Evolutionary conservation across 1,139 yeast genomes (phyloP), one percentile per base, ranked within the genome.

Genomic region (Entelexis sorbosivorans): DNA sequence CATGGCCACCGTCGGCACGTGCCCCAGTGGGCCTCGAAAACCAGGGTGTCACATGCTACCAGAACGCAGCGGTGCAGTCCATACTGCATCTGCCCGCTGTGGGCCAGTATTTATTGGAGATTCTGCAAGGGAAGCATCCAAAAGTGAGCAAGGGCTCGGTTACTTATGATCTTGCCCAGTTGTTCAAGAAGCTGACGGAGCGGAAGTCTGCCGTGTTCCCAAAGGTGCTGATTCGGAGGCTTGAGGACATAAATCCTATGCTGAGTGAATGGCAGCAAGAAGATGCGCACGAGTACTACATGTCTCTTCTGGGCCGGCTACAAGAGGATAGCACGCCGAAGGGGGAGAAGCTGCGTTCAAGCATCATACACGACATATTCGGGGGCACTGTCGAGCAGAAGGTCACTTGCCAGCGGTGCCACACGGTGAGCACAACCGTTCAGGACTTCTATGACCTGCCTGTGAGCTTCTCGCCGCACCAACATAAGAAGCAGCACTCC

Each of bases 221-320:
- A 5, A 79, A 80, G 60, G 78, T 76, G 60, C 73, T 89, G 60
- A 81, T 88, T 51, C 73, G 74, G 50, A 73, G 91, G 56, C 70
- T 89, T 52, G 85, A 78, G 49, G 95, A 87, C 60, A 87, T 89
- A 61, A 89, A 89, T 66, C 87, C 95, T 64, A 83, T 86, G 93
- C 87, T 89, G 95, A 81, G 89, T 38, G 91, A 82, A 64, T 88
- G 95, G 95, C 89, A 87, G 66, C 98, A 91, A 66, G 97, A 91
- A 67, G 99, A 91, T 66, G 84, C 96, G 0, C 99, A 91, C 66
- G 99, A 91, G 67, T 91, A 89, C 67, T 86, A 81, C 65, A 88
- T 89, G 96, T 84, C 95, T 17, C 71, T 89, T 56, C 75, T 89
- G 74, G 81, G 93, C 10, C 71, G 96, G 52, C 69, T 89, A 53